Percentiles rank a stretch among this genome's conserved stretches.
These are phyloP conservation scores for Candida easanensis DNA, from an alignment of 805 yeast species.

Conservation along the genomic window DNA sequence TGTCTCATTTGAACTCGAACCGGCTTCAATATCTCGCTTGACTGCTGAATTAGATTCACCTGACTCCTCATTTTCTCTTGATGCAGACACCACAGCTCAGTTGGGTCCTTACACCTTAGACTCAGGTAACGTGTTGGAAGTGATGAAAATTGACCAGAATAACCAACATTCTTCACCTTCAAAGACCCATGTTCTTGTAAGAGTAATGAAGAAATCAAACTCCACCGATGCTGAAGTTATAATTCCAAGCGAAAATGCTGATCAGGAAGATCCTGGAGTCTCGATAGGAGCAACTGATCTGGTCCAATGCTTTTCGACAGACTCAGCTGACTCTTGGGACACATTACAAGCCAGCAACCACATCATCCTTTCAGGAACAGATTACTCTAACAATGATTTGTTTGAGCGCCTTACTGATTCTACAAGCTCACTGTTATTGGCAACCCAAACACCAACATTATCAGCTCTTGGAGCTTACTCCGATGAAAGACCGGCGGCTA, in stretches of 20 bases:
- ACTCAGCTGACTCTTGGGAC: background rate
- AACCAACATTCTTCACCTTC: background rate
- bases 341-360: background rate
- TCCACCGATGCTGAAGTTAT: background rate
- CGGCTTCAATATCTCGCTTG: constrained; percentile 10
- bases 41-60: constrained; percentile 18
- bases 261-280: background rate
- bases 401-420: background rate
- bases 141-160: background rate
- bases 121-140: constrained; percentile 13
- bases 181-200: background rate
- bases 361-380: no score
- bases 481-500: no score
- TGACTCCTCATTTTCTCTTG: background rate
- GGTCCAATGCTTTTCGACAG: background rate
- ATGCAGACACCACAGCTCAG: background rate
- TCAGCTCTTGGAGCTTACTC: background rate
- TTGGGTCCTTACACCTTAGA: constrained; percentile 17
- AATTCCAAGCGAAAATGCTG: background rate
- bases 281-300: background rate
- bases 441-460: background rate
- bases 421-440: background rate
- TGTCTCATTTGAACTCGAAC: background rate
- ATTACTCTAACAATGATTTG: no score
- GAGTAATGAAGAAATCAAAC: background rate